Evolutionary conservation across 208 protist species (phyloP), one percentile per base, ranked within the genome.

Genomic region (Phytomonas sp.): DNA sequence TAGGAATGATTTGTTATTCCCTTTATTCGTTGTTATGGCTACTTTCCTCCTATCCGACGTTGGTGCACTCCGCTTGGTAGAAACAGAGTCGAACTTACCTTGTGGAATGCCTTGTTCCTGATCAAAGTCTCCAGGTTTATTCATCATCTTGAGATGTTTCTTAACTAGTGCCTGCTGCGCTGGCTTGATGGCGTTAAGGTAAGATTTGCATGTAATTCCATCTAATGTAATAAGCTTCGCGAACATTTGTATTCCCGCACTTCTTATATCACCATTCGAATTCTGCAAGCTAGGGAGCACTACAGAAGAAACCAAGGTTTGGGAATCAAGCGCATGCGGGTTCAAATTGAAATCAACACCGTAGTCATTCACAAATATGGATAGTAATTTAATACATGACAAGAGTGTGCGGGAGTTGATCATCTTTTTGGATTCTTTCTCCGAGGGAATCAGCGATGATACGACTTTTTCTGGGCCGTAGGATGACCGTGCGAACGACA

Each of bases 231-330:
- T 56, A 31, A 95, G 71, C 70, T 89, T 89, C 1, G 85, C 87
- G 40, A 94, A 85, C 40, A 97, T 74, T 62, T 76, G 73, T 33
- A 85, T 82, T 37, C 84, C 90, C 3, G 77, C 78, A 46, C 92
- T 84, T 17, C 92, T 84, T 46, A 95, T 90, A 29, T 92, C 85
- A 26, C 62, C 83, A 76, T 83, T 95, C 62, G 87, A 80, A 75
- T 95, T 80, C 61, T 87, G 76, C 62, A 97, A 72, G 43, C 78
- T 84, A 0, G 83, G 88, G 29, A 93, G 62, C 5, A 95, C 76
- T 30, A 88, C 82, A 29, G 77, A 67, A 13, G 76, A 72, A 62
- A 94, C 72, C 26, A 97, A 68, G 13, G 40, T 67, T 23, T 75
- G 59, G 17, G 78, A 53, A 65, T 91, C 82, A 20, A 97, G 79